Conservation (phyloP, 192 early-diverging fungal genomes). For the Geranomyces variabilis region DNA sequence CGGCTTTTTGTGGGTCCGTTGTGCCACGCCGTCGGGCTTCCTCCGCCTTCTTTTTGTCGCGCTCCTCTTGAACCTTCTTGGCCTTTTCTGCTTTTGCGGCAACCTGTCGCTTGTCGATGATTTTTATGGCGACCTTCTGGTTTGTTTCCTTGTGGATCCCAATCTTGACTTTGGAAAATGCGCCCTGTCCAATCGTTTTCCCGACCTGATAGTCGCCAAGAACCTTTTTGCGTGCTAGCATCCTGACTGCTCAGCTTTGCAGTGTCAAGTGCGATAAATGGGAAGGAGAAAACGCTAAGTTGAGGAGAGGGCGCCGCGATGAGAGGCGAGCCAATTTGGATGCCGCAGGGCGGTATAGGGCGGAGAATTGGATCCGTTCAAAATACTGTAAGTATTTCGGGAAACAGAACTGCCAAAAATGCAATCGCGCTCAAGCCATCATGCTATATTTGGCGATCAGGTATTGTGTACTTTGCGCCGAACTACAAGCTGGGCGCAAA, state of each 20-base stretch:
- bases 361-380: too few species aligned
- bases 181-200: slow-evolving; percentile 68
- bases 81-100: slow-evolving; percentile 55
- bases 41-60: slow-evolving; percentile 28
- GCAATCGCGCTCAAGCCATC: too few species aligned
- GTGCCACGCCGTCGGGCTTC: background rate
- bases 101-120: slow-evolving; percentile 66
- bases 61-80: slow-evolving; percentile 52
- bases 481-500: too few species aligned
- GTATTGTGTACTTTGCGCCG: too few species aligned
- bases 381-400: too few species aligned
- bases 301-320: too few species aligned
- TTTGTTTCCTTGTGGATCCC: slow-evolving; percentile 60
- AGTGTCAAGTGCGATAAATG: background rate
- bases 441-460: too few species aligned
- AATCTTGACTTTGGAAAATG: slow-evolving; percentile 71
- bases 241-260: slow-evolving; percentile 11
- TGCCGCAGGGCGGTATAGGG: too few species aligned
- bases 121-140: slow-evolving; percentile 67
- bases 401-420: too few species aligned
- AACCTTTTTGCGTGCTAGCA: slow-evolving; percentile 50
- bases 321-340: too few species aligned
- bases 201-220: slow-evolving; percentile 62
- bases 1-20: background rate
- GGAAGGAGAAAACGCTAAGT: too few species aligned